Percentiles rank a stretch among this genome's conserved stretches.
These are phyloP conservation scores for Pterocarpus macrocarpus DNA, from an alignment of 306 rosid species.

Conservation along the genomic window DNA sequence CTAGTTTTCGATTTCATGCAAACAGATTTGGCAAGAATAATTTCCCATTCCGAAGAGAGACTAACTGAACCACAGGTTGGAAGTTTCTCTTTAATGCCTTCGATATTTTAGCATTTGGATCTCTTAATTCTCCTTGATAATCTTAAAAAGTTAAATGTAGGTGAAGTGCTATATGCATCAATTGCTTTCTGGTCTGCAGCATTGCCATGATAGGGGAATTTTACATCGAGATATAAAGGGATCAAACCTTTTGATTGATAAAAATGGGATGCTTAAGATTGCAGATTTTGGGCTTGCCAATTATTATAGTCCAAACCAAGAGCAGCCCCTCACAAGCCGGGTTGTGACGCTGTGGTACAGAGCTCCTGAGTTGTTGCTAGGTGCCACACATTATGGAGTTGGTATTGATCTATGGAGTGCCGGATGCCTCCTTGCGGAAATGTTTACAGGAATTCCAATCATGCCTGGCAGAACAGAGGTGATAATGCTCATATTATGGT, in stretches of 20 bases:
- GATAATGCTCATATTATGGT: slow-evolving; percentile 18
- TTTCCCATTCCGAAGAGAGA: slow-evolving; percentile 57
- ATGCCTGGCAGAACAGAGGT: slow-evolving; percentile 92
- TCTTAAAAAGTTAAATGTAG: slow-evolving; percentile 59
- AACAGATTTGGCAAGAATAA: slow-evolving; percentile 78
- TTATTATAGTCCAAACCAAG: slow-evolving; percentile 56
- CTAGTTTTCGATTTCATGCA: slow-evolving; percentile 94
- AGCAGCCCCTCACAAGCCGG: slow-evolving; percentile 76
- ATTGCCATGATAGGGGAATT: slow-evolving; percentile 91
- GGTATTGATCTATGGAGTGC: slow-evolving; percentile 98
- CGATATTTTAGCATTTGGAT: slow-evolving; percentile 20
- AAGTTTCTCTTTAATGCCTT: slow-evolving; percentile 8
- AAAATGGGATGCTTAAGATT: slow-evolving; percentile 83
- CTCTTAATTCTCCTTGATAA: slow-evolving; percentile 42
- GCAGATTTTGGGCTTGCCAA: slow-evolving; percentile 95
- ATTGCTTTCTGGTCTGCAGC: slow-evolving; percentile 90
- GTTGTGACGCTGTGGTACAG: slow-evolving; percentile 98
- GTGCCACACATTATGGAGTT: slow-evolving; percentile 77
- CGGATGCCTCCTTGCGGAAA: slow-evolving; percentile 91
- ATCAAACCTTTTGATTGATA: slow-evolving; percentile 85
- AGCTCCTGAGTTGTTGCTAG: slow-evolving; percentile 89
- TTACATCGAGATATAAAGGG: slow-evolving; percentile 92
- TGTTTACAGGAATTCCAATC: slow-evolving; percentile 77
- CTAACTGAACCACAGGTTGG: slow-evolving; percentile 93
- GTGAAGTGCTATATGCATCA: slow-evolving; percentile 94